phyloP scores from a whole-genome alignment of 2,329 filamentous ascomycete genomes.

The Ophiostoma fasciatum region DNA sequence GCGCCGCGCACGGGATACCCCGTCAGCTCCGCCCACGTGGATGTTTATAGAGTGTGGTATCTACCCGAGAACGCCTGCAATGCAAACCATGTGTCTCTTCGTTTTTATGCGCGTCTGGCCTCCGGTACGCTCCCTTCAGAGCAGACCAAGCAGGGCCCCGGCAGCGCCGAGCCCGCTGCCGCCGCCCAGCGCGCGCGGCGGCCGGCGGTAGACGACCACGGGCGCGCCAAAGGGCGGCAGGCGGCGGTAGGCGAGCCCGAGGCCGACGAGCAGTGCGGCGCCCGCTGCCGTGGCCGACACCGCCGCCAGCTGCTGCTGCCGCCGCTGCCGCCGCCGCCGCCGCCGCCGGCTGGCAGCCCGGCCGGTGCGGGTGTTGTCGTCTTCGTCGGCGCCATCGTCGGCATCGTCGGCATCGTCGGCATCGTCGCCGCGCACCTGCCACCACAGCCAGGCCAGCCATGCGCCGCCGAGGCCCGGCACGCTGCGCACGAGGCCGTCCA shows the following conservation, averaged over 20 bases:
- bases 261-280: constrained; percentile 21
- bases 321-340: constrained; percentile 11
- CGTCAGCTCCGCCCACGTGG: no score
- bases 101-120: no score
- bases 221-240: constrained; percentile 31
- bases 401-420: neutral
- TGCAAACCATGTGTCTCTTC: no score
- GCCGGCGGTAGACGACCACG: constrained; percentile 27
- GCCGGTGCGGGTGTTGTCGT: constrained; percentile 10
- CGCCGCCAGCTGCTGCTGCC: constrained; percentile 16
- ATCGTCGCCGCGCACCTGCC: constrained; percentile 14
- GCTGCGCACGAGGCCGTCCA: constrained; percentile 19
- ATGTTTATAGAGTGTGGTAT: no score
- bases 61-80: neutral
- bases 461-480: constrained; percentile 18
- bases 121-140: no score
- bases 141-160: constrained; percentile 26
- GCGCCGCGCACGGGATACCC: no score
- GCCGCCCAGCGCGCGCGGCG: constrained; percentile 21
- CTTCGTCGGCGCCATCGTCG: constrained; percentile 4
- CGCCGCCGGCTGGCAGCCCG: no score
- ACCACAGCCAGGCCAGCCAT: constrained; percentile 19
- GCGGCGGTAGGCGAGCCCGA: constrained; percentile 23
- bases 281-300: constrained; percentile 22
- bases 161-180: constrained; percentile 34